Evolutionary conservation across 2,329 filamentous ascomycete species (phyloP).

Genomic region (Fusarium keratoplasticum): DNA sequence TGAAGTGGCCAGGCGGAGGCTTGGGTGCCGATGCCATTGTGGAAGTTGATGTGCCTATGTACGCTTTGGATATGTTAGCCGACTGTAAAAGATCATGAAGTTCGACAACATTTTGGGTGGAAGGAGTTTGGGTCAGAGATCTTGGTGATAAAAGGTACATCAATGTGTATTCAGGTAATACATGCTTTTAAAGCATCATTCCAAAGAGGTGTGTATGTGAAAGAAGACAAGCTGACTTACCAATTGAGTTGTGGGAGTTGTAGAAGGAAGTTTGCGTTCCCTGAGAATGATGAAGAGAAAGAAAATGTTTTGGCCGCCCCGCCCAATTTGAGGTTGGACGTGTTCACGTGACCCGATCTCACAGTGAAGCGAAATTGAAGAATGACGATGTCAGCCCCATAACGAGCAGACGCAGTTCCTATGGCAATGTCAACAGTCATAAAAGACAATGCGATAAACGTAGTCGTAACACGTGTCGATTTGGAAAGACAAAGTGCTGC

Average conservation of each 20-base stretch:
- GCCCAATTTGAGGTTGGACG: conserved; percentile 33
- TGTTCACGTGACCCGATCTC: conserved; percentile 22
- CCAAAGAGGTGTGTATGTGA: conserved; percentile 37
- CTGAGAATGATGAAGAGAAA: conserved; percentile 11
- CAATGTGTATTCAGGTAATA: conserved; percentile 69
- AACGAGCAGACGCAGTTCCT: conserved; percentile 2
- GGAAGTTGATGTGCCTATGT: conserved; percentile 2
- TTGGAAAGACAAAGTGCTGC: conserved; percentile 16
- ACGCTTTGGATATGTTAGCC: conserved; percentile 38
- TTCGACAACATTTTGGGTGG: conserved; percentile 9
- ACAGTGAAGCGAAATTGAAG: conserved; percentile 27
- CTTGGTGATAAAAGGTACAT: conserved; percentile 76
- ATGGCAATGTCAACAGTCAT: conserved; percentile 21
- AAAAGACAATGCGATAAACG: neutral
- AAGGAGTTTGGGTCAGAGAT: conserved; percentile 69
- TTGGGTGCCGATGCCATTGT: conserved; percentile 56
- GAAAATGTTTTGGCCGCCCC: conserved; percentile 26
- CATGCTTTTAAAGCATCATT: conserved; percentile 69
- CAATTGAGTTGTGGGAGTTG: conserved; percentile 35
- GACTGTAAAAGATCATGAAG: neutral
- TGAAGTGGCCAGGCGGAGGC: conserved; percentile 75
- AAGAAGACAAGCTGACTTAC: conserved; percentile 47
- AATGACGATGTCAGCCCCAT: neutral
- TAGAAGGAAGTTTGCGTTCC: conserved; percentile 16
- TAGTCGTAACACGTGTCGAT: conserved; percentile 37